A percentile compares a stretch with the other conserved stretches of the same genome.
Evolutionary conservation across 495 filamentous ascomycete species (phyloP).

Genomic region (Aspergillus diversus): DNA sequence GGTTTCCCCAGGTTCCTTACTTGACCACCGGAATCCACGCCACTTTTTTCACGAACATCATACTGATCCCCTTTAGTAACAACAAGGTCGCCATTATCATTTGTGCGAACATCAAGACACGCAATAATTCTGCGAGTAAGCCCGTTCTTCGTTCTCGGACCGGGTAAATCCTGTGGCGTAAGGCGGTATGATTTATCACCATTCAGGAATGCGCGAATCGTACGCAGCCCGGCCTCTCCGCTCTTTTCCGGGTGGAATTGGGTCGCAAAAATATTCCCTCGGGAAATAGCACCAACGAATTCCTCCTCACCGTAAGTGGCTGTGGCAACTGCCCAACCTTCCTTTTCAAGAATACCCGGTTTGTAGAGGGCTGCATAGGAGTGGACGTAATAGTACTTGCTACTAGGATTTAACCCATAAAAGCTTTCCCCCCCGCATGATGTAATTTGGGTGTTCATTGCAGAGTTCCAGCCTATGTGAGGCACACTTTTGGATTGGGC

Average conservation of each 20-base stretch:
- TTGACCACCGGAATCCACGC: constrained; percentile 59
- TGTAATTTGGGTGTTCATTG: constrained; percentile 55
- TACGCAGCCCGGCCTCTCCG: constrained; percentile 81
- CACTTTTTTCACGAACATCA: constrained; percentile 92
- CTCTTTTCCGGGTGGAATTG: constrained; percentile 99
- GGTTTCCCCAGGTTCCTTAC: constrained; percentile 96
- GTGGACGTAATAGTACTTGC: constrained; percentile 99
- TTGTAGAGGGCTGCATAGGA: constrained; percentile 84
- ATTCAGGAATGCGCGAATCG: constrained; percentile 82
- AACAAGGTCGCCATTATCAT: constrained; percentile 92
- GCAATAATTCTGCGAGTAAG: constrained; percentile 90
- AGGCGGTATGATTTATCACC: constrained; percentile 58
- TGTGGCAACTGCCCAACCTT: constrained; percentile 88
- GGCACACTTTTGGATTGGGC: constrained; percentile 83
- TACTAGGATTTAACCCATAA: constrained; percentile 74
- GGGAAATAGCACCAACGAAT: constrained; percentile 89
- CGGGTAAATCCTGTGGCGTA: constrained; percentile 27
- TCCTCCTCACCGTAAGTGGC: constrained; percentile 85
- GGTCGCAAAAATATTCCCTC: constrained; percentile 82
- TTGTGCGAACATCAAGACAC: constrained; percentile 94
- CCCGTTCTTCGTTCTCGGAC: constrained; percentile 56
- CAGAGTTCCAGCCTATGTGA: constrained; percentile 98
- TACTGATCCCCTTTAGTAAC: constrained; percentile 99
- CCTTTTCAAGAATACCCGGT: constrained; percentile 68
- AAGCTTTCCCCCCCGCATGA: constrained; percentile 56